Base-by-base conservation (phyloP, 345 rosid genomes). In the Tarenaya hassleriana region DNA sequence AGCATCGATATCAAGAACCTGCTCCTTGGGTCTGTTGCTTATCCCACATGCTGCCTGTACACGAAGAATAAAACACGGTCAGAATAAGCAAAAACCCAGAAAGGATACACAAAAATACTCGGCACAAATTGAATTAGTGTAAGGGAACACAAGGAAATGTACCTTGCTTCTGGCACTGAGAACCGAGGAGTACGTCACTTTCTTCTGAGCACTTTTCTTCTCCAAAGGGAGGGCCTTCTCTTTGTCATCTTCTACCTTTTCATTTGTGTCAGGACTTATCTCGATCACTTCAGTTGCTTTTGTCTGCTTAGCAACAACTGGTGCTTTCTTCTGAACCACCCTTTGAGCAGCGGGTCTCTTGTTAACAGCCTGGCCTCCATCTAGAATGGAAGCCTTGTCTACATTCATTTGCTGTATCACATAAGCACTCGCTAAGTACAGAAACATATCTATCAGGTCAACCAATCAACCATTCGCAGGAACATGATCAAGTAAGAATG, bases 161-260 rank as follows among this genome's bases (percentile, higher is more conserved):
- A 79, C 91, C 83, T 94, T 94, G 79, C 97, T 94, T 39, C 97
- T 55, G 34, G 95, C 94, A 32, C 92, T 77, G 24, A 88, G 92
- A 64, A 75, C 85, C 6, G 99, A 73, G 45, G 92, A 71, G 33
- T 78, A 69, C 0, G 95, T 69, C 16, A 43, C 54, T 24, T 76
- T 82, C 78, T 80, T 83, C 71, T 72, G 67, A 38, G 74, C 3
- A 18, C 50, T 51, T 41, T 47, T 50, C 48, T 43, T 17, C n/a
- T n/a, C n/a, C n/a, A n/a, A n/a, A 1, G 34, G 43, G 16, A 34
- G 32, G 13, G 50, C 4, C 24, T 65, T 53, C 47, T 17, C 41
- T 46, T 53, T 1, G 42, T 19, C 47, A 2, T 37, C 8, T 3
- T 47, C 46, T 2, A 19, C 10, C 40, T 34, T 62, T 31, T 64